Percentiles rank a stretch among this genome's conserved stretches.
Evolutionary conservation across 2,329 filamentous ascomycete genomes (phyloP).

Genomic region (Penicillium concentricum): DNA sequence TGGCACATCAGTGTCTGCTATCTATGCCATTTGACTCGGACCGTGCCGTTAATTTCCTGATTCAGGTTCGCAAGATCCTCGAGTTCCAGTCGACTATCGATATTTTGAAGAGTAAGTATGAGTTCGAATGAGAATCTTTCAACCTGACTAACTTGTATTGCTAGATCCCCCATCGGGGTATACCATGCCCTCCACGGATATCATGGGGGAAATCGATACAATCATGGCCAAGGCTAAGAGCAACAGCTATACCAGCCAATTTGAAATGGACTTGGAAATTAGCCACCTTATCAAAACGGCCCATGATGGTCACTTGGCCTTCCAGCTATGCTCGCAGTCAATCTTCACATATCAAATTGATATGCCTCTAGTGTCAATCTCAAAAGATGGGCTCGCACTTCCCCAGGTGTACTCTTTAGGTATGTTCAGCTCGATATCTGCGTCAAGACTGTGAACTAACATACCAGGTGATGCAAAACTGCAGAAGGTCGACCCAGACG

Average conservation of each 20-base stretch:
- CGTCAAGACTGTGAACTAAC: neutral
- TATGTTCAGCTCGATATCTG: neutral
- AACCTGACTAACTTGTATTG: conserved; percentile 3
- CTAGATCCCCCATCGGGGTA: conserved; percentile 53
- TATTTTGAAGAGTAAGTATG: conserved; percentile 42
- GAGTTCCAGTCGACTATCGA: conserved; percentile 52
- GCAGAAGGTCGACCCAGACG: conserved; percentile 22
- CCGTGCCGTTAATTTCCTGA: conserved; percentile 24
- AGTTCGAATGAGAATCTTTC: neutral
- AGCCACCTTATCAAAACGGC: conserved; percentile 53
- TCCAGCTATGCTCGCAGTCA: conserved; percentile 29
- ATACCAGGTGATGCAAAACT: conserved; percentile 18
- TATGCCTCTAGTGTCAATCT: conserved; percentile 58
- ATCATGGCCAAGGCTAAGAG: conserved; percentile 46
- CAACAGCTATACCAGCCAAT: conserved; percentile 53
- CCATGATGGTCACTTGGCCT: conserved; percentile 60
- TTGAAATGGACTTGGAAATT: conserved; percentile 56
- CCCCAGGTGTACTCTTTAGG: conserved; percentile 54
- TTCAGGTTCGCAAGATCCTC: conserved; percentile 37
- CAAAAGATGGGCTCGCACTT: conserved; percentile 57
- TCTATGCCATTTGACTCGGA: conserved; percentile 32
- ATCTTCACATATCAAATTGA: conserved; percentile 48
- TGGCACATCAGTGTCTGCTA: conserved; percentile 26
- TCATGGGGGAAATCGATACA: conserved; percentile 47
- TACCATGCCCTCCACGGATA: conserved; percentile 50